Base-by-base conservation (phyloP, 2,329 filamentous ascomycete genomes). In the Calonectria hongkongensis region DNA sequence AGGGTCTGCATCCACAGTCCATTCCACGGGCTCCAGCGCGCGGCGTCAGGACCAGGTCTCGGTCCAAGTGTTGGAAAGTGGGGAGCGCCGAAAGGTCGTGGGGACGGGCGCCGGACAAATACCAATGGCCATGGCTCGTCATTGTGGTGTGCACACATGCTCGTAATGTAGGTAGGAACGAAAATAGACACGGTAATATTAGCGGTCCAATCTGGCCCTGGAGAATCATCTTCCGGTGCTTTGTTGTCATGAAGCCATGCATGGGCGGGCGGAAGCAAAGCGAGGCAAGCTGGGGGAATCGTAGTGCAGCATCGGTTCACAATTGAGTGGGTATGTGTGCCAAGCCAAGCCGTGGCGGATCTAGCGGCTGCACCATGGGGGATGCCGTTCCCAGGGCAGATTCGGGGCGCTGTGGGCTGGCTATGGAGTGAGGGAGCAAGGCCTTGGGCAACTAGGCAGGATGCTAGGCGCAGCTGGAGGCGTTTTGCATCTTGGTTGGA, bases 1-100 rank as follows among this genome's bases (percentile, higher is more conserved):
- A 68, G 70, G 68, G 62, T 63, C 69, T 56, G 58, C 28, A 68
- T 43, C 68, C 56, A 60, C 39, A 43, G 12, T 30, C 45, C 66
- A 68, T 63, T 63, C 58, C 41, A 63, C 43, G 39, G 39, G 41
- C 68, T 48, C 58, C 73, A 66, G 65, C 36, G 68, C 54, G 71
- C 54, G 71, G 25, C 33, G 47, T 45, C 74, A 67, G 76, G 74
- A 68, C 74, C 62, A 73, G 60, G 58, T 58, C 63, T 70, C 45
- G 69, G 75, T 62, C 73, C 51, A 73, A 76, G 75, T 66, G 70
- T 76, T 70, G 77, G 75, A 21, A 71, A 65, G 45, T 73, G 67
- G 74, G 47, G 50, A 36, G 54, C 54, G 33, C 21, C 12, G 33
- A 39, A 13, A 13, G 18, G 69, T 74, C 66, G 72, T 77, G 73